Percentiles rank a stretch among this genome's conserved stretches.
These are phyloP conservation scores for Calocera cornea DNA, from an alignment of 768 basidiomycete genomes.

Conservation along the genomic window DNA sequence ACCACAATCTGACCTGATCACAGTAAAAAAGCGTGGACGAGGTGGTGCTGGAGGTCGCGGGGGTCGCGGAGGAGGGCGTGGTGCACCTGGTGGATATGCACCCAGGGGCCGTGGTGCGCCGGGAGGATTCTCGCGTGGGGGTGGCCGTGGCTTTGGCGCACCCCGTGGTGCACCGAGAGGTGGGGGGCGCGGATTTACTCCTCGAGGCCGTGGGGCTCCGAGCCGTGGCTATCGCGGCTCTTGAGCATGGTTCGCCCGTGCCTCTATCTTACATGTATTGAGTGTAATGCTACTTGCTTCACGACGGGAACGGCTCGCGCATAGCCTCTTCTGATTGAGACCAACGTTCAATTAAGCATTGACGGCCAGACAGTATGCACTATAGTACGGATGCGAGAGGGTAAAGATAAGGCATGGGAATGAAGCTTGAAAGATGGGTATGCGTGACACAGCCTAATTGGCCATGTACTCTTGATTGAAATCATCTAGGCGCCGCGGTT, in stretches of 20 bases:
- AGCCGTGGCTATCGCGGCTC: background rate
- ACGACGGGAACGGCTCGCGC: background rate
- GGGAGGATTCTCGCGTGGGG: slow-evolving; percentile 15
- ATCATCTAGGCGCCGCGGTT: background rate
- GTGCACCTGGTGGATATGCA: slow-evolving; percentile 25
- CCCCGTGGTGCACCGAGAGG: slow-evolving; percentile 11
- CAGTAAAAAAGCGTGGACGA: slow-evolving; percentile 34
- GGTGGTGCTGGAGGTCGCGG: slow-evolving; percentile 25
- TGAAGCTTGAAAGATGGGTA: slow-evolving; percentile 5
- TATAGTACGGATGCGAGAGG: background rate
- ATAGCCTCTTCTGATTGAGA: background rate
- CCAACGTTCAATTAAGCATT: background rate
- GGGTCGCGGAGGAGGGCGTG: slow-evolving; percentile 27
- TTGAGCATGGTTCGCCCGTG: background rate
- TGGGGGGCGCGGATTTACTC: slow-evolving; percentile 9
- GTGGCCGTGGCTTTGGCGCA: background rate
- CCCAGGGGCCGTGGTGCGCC: slow-evolving; percentile 21
- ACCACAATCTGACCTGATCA: slow-evolving; percentile 10
- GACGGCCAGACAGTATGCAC: background rate
- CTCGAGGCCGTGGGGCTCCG: slow-evolving; percentile 5
- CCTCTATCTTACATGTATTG: background rate
- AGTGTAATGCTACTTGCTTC: background rate
- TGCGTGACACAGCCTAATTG: background rate
- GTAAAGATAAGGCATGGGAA: slow-evolving; percentile 4
- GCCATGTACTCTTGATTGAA: slow-evolving; percentile 2